phyloP scores from a whole-genome alignment of 768 basidiomycete genomes.

The Mycena filopes region DNA sequence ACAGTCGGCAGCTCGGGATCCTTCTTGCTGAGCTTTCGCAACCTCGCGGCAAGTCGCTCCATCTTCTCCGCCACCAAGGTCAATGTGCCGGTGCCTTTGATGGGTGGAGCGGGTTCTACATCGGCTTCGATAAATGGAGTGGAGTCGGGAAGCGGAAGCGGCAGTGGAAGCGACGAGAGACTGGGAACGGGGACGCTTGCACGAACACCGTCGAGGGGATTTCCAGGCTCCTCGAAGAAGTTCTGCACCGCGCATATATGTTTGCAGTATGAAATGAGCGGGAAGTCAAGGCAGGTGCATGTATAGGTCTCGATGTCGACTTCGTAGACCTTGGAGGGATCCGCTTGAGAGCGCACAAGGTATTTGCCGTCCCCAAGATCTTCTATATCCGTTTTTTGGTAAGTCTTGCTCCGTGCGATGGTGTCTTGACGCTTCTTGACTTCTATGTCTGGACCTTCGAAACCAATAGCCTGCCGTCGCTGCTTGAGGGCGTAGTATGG shows the following conservation, averaged over 20 bases:
- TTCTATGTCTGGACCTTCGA: conserved; percentile 38
- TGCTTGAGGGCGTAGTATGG: conserved; percentile 34
- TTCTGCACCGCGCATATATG: conserved; percentile 33
- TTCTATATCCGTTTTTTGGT: conserved; percentile 17
- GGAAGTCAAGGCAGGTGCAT: conserved; percentile 23
- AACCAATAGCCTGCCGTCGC: conserved; percentile 33
- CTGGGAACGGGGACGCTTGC: too few relatives aligned
- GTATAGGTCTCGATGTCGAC: conserved; percentile 31
- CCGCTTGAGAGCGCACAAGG: conserved; percentile 13
- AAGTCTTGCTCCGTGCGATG: background rate
- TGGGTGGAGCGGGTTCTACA: too few relatives aligned
- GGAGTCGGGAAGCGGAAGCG: background rate
- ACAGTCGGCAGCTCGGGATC: background rate
- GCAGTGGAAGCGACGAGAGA: background rate
- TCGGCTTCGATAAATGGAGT: too few relatives aligned
- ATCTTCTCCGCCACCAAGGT: conserved; percentile 7
- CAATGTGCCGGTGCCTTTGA: background rate
- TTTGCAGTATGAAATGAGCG: conserved; percentile 34
- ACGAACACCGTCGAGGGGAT: background rate
- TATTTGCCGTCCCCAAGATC: conserved; percentile 8
- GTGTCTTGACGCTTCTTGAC: conserved; percentile 25
- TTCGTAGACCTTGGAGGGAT: background rate
- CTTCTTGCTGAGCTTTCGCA: background rate
- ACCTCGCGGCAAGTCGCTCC: conserved; percentile 4
- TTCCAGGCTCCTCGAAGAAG: conserved; percentile 12